Evolutionary conservation across 2,329 filamentous ascomycete genomes (phyloP), one percentile per base, ranked within the genome.

Genomic region (Furcasterigmium furcatum): DNA sequence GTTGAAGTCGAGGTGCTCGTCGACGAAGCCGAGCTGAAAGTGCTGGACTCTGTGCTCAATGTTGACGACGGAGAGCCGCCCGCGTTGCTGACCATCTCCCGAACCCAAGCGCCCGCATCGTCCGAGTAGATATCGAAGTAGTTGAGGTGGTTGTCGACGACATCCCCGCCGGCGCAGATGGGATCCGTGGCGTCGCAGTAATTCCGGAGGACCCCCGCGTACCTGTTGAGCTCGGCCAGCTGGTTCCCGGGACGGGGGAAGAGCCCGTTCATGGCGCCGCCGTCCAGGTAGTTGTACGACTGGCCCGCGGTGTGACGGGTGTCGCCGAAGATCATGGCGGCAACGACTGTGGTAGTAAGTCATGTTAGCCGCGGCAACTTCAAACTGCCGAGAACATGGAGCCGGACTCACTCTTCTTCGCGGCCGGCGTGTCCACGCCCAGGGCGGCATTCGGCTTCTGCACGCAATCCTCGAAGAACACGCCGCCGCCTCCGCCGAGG

Each of bases 41-140:
- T 27, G 24, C 7, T 27, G 24, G 24, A 27, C 24, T n/a, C n/a
- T n/a, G 24, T 27, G 24, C 24, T 34, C 30, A n/a, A 34, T 14
- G 30, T 34, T 16, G 30, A n/a, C 4, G 30, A n/a, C 30, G n/a
- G 9, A 18, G 14, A 14, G 16, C 16, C 30, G 30, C 9, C 30
- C 12, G 30, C 30, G 12, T 34, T 34, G 13, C 16, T 18, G 16
- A n/a, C 30, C 30, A 34, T 34, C 30, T 34, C 30, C 12, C 30
- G 30, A n/a, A 34, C 30, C 30, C 30, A 34, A 8, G 12, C 30
- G 12, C 30, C 38, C 6, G 38, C 38, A 24, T 24, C 20, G 12
- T 27, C 38, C 6, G 20, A 46, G 52, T 83, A 83, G 56, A 76
- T 73, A 48, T 57, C 67, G 10, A 68, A 68, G 46, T 70, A 70